A percentile compares a stretch with the other conserved stretches of the same genome.
These are phyloP conservation scores for Atkinsonella texensis DNA, from an alignment of 2,329 filamentous ascomycete genomes.

Conservation along the genomic window DNA sequence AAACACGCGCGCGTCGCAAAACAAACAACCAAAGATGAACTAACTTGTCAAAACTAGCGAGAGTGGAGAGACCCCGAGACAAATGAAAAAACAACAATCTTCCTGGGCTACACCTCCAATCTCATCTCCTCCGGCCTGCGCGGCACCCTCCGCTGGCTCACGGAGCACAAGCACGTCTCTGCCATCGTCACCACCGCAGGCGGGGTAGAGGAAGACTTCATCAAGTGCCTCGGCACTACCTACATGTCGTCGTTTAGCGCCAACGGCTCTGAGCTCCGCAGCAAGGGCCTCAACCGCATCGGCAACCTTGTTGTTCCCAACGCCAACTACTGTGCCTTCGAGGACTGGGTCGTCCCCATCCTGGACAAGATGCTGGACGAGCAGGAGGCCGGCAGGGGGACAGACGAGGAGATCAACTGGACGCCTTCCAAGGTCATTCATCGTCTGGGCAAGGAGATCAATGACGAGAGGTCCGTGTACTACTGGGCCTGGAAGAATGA, in stretches of 20 bases:
- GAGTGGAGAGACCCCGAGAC: constrained; percentile 73
- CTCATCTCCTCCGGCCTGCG: constrained; percentile 91
- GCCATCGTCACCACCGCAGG: constrained; percentile 92
- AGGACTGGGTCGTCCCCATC: constrained; percentile 95
- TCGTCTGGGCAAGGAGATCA: constrained; percentile 84
- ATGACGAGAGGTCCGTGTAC: constrained; percentile 81
- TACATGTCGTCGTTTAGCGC: constrained; percentile 83
- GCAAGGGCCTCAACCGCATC: constrained; percentile 85
- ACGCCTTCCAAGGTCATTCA: constrained; percentile 88
- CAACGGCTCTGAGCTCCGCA: constrained; percentile 63
- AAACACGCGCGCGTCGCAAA: too few species aligned
- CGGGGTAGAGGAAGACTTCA: constrained; percentile 93
- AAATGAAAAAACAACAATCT: constrained; percentile 75
- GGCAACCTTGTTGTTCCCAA: constrained; percentile 94
- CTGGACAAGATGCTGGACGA: constrained; percentile 90
- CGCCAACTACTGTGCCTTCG: constrained; percentile 88
- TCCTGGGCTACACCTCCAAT: constrained; percentile 95
- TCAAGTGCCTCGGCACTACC: constrained; percentile 92
- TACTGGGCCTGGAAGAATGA: constrained; percentile 98
- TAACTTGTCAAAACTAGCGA: constrained; percentile 42
- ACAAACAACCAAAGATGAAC: too few species aligned
- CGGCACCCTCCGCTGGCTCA: constrained; percentile 83
- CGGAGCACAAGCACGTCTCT: constrained; percentile 84
- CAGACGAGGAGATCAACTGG: constrained; percentile 67
- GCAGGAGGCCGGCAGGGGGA: constrained; percentile 67